phyloP scores from a whole-genome alignment of 1,284 basidiomycete genomes.

The Rhodotorula sp. region DNA sequence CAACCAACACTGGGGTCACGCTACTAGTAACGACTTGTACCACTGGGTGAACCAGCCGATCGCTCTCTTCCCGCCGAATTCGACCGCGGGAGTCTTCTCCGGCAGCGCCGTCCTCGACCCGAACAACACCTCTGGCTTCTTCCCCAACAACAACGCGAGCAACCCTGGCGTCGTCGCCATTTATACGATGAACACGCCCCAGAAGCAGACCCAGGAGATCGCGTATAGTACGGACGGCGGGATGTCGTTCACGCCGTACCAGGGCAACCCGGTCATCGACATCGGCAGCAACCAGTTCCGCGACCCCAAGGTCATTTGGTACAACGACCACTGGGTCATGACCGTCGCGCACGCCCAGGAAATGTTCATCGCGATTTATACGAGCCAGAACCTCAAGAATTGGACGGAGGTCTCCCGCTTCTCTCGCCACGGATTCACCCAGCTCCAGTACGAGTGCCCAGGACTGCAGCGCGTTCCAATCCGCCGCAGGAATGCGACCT shows the following conservation, averaged over 20 bases:
- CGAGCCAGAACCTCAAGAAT: slow-evolving; percentile 14
- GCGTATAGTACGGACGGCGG: slow-evolving; percentile 21
- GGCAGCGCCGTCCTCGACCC: slow-evolving; percentile 20
- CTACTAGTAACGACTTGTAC: slow-evolving; percentile 19
- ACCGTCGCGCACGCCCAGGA: slow-evolving; percentile 11
- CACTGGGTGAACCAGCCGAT: slow-evolving; percentile 22
- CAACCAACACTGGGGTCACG: slow-evolving; percentile 28
- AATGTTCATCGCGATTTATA: slow-evolving; percentile 14
- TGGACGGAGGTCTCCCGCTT: slow-evolving; percentile 12
- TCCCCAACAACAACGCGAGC: slow-evolving; percentile 7
- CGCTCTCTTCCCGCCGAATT: slow-evolving; percentile 19
- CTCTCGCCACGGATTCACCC: slow-evolving; percentile 7
- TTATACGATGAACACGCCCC: slow-evolving; percentile 18
- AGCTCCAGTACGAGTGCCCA: slow-evolving; percentile 15
- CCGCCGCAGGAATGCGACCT: not conserved
- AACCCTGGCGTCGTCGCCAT: slow-evolving; percentile 18
- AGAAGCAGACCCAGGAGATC: slow-evolving; percentile 14
- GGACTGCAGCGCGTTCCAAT: not conserved
- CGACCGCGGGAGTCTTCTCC: slow-evolving; percentile 18
- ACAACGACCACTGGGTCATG: slow-evolving; percentile 20
- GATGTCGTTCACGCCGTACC: slow-evolving; percentile 9
- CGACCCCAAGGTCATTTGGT: slow-evolving; percentile 26
- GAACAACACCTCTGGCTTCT: slow-evolving; percentile 30
- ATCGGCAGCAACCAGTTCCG: slow-evolving; percentile 15
- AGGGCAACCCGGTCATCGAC: slow-evolving; percentile 19